These are phyloP conservation scores for Annona cherimola DNA, from an alignment of 164 flowering plant genomes.

Conservation along the genomic window DNA sequence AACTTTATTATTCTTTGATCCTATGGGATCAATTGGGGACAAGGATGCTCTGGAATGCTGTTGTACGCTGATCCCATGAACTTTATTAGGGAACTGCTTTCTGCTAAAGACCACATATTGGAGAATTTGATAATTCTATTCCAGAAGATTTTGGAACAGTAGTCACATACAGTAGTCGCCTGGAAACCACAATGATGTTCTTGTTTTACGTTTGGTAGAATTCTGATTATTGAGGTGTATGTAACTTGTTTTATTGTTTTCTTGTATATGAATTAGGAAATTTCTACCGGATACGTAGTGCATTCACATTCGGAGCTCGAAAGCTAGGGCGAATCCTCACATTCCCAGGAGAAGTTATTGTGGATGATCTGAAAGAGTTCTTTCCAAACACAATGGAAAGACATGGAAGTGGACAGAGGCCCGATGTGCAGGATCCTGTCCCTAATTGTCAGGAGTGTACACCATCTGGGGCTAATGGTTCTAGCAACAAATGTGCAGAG, in stretches of 20 bases:
- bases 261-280: constrained; percentile 38
- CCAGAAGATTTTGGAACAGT: neutral
- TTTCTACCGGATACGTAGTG: constrained; percentile 68
- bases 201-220: neutral
- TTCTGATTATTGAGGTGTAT: neutral
- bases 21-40: neutral
- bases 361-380: constrained; percentile 42
- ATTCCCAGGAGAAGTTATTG: constrained; percentile 32
- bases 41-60: neutral
- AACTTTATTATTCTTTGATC: neutral
- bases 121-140: neutral
- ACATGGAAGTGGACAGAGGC: constrained; percentile 29
- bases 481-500: constrained; percentile 12
- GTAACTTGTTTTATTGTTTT: neutral
- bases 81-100: neutral
- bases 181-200: neutral
- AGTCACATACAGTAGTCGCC: neutral
- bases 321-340: constrained; percentile 58
- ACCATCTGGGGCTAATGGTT: constrained; percentile 15
- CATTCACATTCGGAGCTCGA: constrained; percentile 65
- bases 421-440: constrained; percentile 21
- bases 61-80: neutral
- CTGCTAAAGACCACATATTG: neutral
- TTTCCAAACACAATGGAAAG: constrained; percentile 47
- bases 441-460: constrained; percentile 3